Conservation (phyloP, 352 stramenopile species). For the Globisporangium megalacanthum region DNA sequence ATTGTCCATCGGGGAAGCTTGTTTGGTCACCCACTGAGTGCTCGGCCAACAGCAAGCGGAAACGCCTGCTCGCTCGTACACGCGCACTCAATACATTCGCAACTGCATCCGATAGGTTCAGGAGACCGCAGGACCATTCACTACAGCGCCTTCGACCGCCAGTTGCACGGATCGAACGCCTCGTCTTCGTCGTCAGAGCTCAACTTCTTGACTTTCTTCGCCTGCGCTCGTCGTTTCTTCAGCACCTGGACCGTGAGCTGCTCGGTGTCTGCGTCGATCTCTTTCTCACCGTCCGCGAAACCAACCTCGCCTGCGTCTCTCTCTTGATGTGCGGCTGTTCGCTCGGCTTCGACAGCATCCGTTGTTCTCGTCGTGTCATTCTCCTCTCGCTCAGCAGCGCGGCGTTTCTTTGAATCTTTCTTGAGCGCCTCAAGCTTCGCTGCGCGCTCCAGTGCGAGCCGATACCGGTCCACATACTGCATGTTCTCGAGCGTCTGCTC, state of each 20-base stretch:
- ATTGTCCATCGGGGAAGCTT: too few relatives aligned
- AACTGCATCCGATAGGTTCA: too few relatives aligned
- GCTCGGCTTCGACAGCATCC: too few relatives aligned
- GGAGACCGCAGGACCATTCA: not conserved
- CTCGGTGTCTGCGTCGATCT: not conserved
- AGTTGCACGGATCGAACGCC: slow-evolving; percentile 39
- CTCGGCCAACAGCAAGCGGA: too few relatives aligned
- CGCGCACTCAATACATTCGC: too few relatives aligned
- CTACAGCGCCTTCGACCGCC: slow-evolving; percentile 36
- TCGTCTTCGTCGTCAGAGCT: slow-evolving; percentile 22
- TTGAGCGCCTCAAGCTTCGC: slow-evolving; percentile 12
- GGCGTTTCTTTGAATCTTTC: slow-evolving; percentile 17
- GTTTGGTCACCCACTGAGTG: too few relatives aligned
- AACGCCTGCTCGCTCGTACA: not conserved
- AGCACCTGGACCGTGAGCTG: slow-evolving; percentile 9
- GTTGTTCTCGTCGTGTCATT: not conserved
- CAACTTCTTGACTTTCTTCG: slow-evolving; percentile 9
- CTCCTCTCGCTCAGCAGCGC: not conserved
- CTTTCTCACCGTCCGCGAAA: too few relatives aligned
- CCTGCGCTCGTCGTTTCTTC: slow-evolving; percentile 15
- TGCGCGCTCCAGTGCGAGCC: slow-evolving; percentile 38
- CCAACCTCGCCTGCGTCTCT: not conserved
- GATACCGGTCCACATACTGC: slow-evolving; percentile 61
- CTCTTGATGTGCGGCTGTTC: too few relatives aligned
- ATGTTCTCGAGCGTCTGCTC: slow-evolving; percentile 62